Evolutionary conservation across 2,329 filamentous ascomycete species (phyloP).

Genomic region (Catunica adiposa): DNA sequence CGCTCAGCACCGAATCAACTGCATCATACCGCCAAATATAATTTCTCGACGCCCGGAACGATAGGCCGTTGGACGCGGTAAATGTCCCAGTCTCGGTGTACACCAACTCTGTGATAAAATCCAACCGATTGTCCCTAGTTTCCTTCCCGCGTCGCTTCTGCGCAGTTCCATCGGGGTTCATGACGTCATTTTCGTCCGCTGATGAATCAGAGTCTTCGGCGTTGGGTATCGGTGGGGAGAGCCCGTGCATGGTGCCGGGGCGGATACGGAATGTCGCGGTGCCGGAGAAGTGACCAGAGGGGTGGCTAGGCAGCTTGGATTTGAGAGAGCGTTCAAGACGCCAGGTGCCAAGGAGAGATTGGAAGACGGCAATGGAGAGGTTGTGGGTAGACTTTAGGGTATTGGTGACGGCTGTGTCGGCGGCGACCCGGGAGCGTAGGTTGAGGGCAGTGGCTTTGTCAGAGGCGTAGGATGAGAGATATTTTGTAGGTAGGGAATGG

Average conservation of each 20-base stretch:
- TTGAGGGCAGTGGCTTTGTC: slow-evolving; percentile 25
- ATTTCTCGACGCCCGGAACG: slow-evolving; percentile 44
- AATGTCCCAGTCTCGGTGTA: slow-evolving; percentile 55
- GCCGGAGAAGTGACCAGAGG: slow-evolving; percentile 48
- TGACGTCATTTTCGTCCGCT: slow-evolving; percentile 19
- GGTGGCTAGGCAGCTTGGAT: slow-evolving; percentile 39
- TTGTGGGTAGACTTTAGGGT: slow-evolving; percentile 32
- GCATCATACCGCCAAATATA: slow-evolving; percentile 61
- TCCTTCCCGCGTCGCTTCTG: not conserved
- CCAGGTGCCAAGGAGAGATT: slow-evolving; percentile 56
- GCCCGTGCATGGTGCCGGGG: slow-evolving; percentile 7
- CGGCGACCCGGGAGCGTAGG: slow-evolving; percentile 29
- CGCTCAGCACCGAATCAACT: slow-evolving; percentile 40
- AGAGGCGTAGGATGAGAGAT: slow-evolving; percentile 27
- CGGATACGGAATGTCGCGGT: slow-evolving; percentile 45
- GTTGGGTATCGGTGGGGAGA: not conserved
- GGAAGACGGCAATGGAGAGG: slow-evolving; percentile 50
- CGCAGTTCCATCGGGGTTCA: not conserved
- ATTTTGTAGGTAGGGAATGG: slow-evolving; percentile 20
- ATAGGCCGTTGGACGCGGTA: slow-evolving; percentile 35
- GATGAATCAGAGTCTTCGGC: not conserved
- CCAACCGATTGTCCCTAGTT: slow-evolving; percentile 16
- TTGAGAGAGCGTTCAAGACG: slow-evolving; percentile 39
- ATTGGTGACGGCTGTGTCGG: slow-evolving; percentile 25
- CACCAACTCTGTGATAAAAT: slow-evolving; percentile 39